Percentiles rank a stretch among this genome's conserved stretches.
These are phyloP conservation scores for Albizia julibrissin DNA, from an alignment of 306 rosid species.

Conservation along the genomic window DNA sequence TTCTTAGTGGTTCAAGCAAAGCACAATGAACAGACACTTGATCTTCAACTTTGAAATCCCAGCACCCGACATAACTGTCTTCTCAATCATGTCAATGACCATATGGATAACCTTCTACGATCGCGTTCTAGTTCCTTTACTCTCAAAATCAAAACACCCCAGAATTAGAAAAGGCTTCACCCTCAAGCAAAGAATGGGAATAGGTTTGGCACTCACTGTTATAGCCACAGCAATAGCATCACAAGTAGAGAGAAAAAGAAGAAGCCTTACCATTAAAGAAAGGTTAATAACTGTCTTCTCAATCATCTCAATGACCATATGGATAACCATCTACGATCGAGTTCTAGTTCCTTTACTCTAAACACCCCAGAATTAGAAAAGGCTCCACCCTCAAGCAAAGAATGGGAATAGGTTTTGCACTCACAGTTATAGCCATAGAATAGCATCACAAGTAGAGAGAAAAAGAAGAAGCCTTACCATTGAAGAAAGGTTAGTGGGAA, in stretches of 20 bases:
- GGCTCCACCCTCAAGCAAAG: conserved; percentile 49
- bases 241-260: conserved; percentile 53
- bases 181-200: conserved; percentile 57
- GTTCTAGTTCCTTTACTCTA: conserved; percentile 48
- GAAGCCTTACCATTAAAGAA: conserved; percentile 51
- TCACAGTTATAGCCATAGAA: conserved; percentile 49
- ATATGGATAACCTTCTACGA: conserved; percentile 67
- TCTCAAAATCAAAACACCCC: conserved; percentile 43
- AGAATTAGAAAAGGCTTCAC: conserved; percentile 36
- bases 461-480: conserved; percentile 55
- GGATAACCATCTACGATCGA: conserved; percentile 61
- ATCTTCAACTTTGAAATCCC: conserved; percentile 47
- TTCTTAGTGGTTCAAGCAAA: conserved; percentile 60
- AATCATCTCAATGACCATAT: conserved; percentile 56
- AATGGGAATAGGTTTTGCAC: conserved; percentile 58
- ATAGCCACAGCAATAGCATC: conserved; percentile 50
- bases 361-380: conserved; percentile 32
- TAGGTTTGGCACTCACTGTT: conserved; percentile 54
- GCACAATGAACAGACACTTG: conserved; percentile 56
- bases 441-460: conserved; percentile 60
- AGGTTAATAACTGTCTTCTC: conserved; percentile 49
- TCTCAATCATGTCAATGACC: conserved; percentile 53
- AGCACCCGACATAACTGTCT: conserved; percentile 51
- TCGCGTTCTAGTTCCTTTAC: conserved; percentile 46
- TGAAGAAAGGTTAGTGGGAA: conserved; percentile 41